phyloP scores from a whole-genome alignment of 805 yeast species.

The Lachancea mirantina region DNA sequence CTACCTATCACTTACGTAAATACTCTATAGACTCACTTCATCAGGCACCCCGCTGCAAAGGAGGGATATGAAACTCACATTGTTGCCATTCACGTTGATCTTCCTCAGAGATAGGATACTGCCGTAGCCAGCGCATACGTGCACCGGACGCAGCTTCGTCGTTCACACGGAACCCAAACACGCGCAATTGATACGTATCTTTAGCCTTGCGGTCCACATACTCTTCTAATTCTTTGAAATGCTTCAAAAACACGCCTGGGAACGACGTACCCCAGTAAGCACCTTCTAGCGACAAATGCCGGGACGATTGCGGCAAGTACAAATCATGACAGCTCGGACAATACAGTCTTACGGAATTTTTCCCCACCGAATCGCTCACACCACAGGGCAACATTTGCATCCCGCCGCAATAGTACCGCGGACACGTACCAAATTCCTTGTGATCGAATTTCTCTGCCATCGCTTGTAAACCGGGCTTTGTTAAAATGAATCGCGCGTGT shows the following conservation, averaged over 20 bases:
- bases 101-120: constrained; percentile 55
- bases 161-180: constrained; percentile 81
- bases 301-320: constrained; percentile 79
- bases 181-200: constrained; percentile 53
- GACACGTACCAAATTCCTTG: constrained; percentile 86
- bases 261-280: constrained; percentile 96
- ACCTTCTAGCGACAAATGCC: constrained; percentile 87
- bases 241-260: constrained; percentile 85
- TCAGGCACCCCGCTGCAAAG: too few species aligned
- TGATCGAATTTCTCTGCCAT: constrained; percentile 93
- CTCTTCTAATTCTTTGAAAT: constrained; percentile 83
- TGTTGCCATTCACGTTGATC: constrained; percentile 55
- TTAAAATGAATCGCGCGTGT: constrained; percentile 84
- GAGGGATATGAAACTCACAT: constrained; percentile 58
- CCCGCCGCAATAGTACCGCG: constrained; percentile 82
- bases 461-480: constrained; percentile 81
- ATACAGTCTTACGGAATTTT: constrained; percentile 83
- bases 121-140: constrained; percentile 93
- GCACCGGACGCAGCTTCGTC: constrained; percentile 75
- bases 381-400: constrained; percentile 91
- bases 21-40: constrained; percentile 6
- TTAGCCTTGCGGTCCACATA: constrained; percentile 58
- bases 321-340: constrained; percentile 94
- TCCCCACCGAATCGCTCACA: constrained; percentile 81
- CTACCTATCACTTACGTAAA: too few species aligned